Base-by-base conservation (phyloP, 192 early-diverging fungal species). In the Coemansia sp. region DNA sequence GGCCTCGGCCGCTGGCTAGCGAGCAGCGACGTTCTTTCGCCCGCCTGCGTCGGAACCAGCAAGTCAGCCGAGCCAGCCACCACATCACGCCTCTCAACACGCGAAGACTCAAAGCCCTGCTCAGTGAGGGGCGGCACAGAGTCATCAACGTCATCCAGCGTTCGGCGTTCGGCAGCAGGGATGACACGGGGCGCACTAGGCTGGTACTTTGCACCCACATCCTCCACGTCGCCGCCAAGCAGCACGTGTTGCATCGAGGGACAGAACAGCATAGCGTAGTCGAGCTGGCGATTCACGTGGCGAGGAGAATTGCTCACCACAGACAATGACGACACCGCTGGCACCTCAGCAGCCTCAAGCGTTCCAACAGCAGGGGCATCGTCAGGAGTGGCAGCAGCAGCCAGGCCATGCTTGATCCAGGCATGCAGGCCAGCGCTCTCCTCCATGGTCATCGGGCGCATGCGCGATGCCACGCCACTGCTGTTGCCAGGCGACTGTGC, bases 191-290 rank as follows among this genome's bases (percentile, higher is more conserved):
- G 62, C 8, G 56, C 43, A 2, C 25, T 35, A 6, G 52, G 60
- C 48, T 33, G 14, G 25, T 66, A 72, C 42, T 16, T 18, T 20
- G 23, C 20, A 12, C 2, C 39, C 6, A 60, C 37, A 23, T 68
- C 53, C 57, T 55, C 41, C 47, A 53, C 48, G 12, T 65, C 69
- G 65, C 68, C 59, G 45, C 69, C 57, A 61, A 81, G 75, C 52
- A 69, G n/a, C 14, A 81, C 79, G 16, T 83, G 80, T 59, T 78
- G 76, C 66, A 83, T 69, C 20, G 56, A 65, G 13, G 76, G 76
- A 53, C 80, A 83, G 48, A 75, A 83, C 59, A 83, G 50, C 80
- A 83, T 83, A 1, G 74, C 73, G 21, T 82, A 65, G 53, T 73
- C 79, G 20, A 41, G 43, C 41, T 23, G 53, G 10, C 52, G 52